Percentiles rank a stretch among this genome's conserved stretches.
These are phyloP conservation scores for Zygosaccharomyces gambellarensis DNA, from an alignment of 805 yeast genomes.

Conservation along the genomic window DNA sequence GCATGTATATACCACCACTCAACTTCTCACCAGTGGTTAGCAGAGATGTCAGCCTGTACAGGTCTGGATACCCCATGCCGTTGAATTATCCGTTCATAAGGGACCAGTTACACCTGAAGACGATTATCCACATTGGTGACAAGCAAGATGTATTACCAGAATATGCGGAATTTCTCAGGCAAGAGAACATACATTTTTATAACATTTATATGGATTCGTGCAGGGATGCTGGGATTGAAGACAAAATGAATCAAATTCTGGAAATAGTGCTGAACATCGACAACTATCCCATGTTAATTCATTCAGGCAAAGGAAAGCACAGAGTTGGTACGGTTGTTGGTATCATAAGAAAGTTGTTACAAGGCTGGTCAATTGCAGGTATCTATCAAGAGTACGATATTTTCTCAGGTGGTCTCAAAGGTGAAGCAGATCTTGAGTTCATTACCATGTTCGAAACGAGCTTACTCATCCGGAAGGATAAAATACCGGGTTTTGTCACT, in stretches of 20 bases:
- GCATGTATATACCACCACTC: conserved; percentile 74
- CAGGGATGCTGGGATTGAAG: conserved; percentile 66
- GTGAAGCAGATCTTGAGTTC: conserved; percentile 85
- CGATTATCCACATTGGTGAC: conserved; percentile 82
- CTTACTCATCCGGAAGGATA: conserved; percentile 42
- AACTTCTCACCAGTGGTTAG: conserved; percentile 72
- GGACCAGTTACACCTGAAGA: conserved; percentile 57
- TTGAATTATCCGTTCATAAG: conserved; percentile 75
- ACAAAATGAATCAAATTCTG: conserved; percentile 53
- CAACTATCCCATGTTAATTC: conserved; percentile 83
- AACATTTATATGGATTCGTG: conserved; percentile 64
- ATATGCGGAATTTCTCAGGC: conserved; percentile 63
- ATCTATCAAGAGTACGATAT: conserved; percentile 90
- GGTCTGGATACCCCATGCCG: conserved; percentile 93
- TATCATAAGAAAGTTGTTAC: conserved; percentile 73
- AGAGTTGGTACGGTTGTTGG: conserved; percentile 94
- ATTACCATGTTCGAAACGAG: conserved; percentile 76
- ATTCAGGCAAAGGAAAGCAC: conserved; percentile 97
- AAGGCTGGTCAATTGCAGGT: conserved; percentile 92
- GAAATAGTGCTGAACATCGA: conserved; percentile 53
- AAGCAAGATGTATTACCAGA: conserved; percentile 49
- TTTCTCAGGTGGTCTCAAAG: conserved; percentile 83
- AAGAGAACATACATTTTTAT: conserved; percentile 49
- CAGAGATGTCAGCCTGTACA: conserved; percentile 70
- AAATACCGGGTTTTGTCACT: conserved; percentile 57